A percentile compares a stretch with the other conserved stretches of the same genome.
Conservation (phyloP, 176 grass and related monocot species). For the Chloris gayana region DNA sequence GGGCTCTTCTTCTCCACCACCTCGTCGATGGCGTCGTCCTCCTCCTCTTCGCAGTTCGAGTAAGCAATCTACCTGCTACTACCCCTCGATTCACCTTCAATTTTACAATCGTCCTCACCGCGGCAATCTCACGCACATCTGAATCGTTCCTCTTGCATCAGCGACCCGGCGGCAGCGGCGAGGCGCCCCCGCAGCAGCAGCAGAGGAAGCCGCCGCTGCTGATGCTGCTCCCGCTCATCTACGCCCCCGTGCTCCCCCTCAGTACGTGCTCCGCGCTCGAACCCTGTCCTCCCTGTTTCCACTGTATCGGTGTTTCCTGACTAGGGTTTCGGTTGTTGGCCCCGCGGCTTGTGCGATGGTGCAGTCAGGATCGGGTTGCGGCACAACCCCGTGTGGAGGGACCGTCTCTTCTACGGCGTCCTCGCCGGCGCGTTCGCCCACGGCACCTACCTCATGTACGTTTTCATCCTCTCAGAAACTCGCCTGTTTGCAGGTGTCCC, state of each 20-base stretch:
- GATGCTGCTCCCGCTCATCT: conserved; percentile 83
- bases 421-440: conserved; percentile 88
- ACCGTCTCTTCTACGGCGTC: conserved; percentile 90
- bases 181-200: conserved; percentile 51
- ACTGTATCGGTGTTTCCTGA: conserved; percentile 1
- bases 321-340: conserved; percentile 20
- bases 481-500: not conserved
- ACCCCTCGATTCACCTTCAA: not conserved
- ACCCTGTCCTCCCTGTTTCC: not conserved
- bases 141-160: conserved; percentile 3
- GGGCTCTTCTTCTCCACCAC: conserved; percentile 1
- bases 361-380: conserved; percentile 86
- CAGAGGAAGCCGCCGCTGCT: conserved; percentile 60
- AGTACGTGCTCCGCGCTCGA: conserved; percentile 46
- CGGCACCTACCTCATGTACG: conserved; percentile 89
- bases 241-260: conserved; percentile 80
- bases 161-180: conserved; percentile 55
- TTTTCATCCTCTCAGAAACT: not conserved
- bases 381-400: conserved; percentile 82
- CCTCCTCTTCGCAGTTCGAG: conserved; percentile 56
- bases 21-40: conserved; percentile 50
- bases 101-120: not conserved
- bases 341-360: not conserved
- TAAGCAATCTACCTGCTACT: conserved; percentile 18
- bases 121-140: conserved; percentile 4